Evolutionary conservation across 345 rosid species (phyloP).

Genomic region (Mercurialis annua): DNA sequence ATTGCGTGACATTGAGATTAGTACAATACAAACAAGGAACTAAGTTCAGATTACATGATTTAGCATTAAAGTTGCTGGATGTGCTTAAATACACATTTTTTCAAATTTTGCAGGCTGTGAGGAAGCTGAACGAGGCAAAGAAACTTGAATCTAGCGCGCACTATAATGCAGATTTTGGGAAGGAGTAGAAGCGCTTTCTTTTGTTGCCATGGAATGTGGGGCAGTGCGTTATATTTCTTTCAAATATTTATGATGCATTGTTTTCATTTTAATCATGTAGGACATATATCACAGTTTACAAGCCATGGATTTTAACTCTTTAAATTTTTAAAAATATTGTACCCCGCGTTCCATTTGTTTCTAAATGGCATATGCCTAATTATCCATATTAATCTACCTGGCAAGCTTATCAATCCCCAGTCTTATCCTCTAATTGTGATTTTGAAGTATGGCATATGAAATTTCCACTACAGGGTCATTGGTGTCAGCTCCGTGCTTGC

Average conservation of each 20-base stretch:
- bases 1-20: neutral
- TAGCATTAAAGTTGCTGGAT: neutral
- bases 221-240: constrained; percentile 25
- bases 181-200: constrained; percentile 40
- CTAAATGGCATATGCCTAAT: neutral
- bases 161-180: constrained; percentile 87
- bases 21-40: neutral
- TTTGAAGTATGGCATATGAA: too few relatives aligned
- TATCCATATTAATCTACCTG: neutral
- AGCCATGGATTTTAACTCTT: neutral
- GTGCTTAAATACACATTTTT: neutral
- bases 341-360: neutral
- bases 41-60: neutral
- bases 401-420: too few relatives aligned
- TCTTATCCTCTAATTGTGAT: too few relatives aligned
- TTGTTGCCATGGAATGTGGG: constrained; percentile 20
- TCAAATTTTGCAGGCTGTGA: constrained; percentile 67
- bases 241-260: neutral
- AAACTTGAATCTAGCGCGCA: constrained; percentile 91
- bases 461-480: too few relatives aligned
- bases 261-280: neutral
- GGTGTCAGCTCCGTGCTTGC: too few relatives aligned
- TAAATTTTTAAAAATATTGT: neutral
- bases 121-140: constrained; percentile 90
- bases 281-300: neutral